A percentile compares a stretch with the other conserved stretches of the same genome.
These are phyloP conservation scores for Verticillium tricorpus DNA, from an alignment of 2,329 filamentous ascomycete genomes.

Conservation along the genomic window DNA sequence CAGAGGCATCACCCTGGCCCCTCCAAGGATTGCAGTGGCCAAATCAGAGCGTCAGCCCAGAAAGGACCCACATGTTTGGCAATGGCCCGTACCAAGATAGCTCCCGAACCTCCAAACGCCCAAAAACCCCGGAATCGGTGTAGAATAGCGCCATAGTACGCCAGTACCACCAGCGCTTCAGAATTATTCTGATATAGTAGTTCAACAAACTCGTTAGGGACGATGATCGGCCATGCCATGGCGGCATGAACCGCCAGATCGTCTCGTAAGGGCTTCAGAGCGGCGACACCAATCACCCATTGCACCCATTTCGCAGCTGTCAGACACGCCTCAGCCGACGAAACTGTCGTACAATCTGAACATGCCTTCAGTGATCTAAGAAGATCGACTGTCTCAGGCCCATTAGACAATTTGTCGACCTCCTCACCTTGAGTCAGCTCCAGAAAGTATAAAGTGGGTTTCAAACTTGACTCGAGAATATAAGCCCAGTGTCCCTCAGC, in stretches of 20 bases:
- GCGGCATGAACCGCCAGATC: slow-evolving; percentile 15
- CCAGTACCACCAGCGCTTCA: slow-evolving; percentile 33
- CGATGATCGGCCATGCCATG: slow-evolving; percentile 29
- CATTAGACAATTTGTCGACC: slow-evolving; percentile 1
- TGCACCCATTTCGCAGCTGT: slow-evolving; percentile 9
- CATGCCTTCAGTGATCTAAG: neutral
- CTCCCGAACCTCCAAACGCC: slow-evolving; percentile 27
- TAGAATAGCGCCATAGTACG: slow-evolving; percentile 37
- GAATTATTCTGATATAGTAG: slow-evolving; percentile 28
- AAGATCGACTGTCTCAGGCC: slow-evolving; percentile 1
- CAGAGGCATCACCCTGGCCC: no score
- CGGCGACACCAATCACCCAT: slow-evolving; percentile 10
- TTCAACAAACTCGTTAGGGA: slow-evolving; percentile 25
- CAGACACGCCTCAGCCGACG: slow-evolving; percentile 4
- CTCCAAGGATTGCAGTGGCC: slow-evolving; percentile 16
- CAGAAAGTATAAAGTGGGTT: slow-evolving; percentile 13
- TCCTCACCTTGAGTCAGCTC: neutral
- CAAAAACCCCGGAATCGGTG: slow-evolving; percentile 27
- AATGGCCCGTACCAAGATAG: slow-evolving; percentile 24
- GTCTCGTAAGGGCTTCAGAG: neutral
- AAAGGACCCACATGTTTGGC: slow-evolving; percentile 25
- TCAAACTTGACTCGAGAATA: slow-evolving; percentile 17
- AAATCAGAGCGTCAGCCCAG: slow-evolving; percentile 26
- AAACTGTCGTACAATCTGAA: no score
- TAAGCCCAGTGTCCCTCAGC: slow-evolving; percentile 12